Conservation (phyloP, 495 filamentous ascomycete genomes). For the Penicillium odoratum region DNA sequence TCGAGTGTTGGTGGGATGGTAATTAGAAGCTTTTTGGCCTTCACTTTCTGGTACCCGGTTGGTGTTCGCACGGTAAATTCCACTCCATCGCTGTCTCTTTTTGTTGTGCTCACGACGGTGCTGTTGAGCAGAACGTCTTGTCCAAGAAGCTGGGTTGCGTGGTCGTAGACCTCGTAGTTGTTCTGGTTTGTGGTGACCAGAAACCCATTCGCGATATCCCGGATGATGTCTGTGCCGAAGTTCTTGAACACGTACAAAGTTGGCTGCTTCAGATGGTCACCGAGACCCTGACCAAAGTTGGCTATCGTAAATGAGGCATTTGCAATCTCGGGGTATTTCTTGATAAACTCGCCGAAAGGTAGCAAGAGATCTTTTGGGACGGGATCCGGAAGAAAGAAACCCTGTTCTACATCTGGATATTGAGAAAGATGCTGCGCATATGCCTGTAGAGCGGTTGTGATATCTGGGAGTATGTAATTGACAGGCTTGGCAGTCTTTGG, state of each 20-base stretch:
- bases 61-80: conserved; percentile 36
- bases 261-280: conserved; percentile 35
- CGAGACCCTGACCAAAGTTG: conserved; percentile 35
- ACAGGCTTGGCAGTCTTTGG: conserved; percentile 42
- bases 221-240: conserved; percentile 23
- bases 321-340: conserved; percentile 40
- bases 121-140: conserved; percentile 32
- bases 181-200: conserved; percentile 30
- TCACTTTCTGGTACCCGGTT: conserved; percentile 34
- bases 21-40: conserved; percentile 47
- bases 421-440: conserved; percentile 42
- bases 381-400: conserved; percentile 48
- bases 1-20: conserved; percentile 40
- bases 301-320: conserved; percentile 27
- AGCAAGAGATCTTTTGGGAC: conserved; percentile 53
- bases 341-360: conserved; percentile 48
- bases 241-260: conserved; percentile 33
- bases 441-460: conserved; percentile 34
- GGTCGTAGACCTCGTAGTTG: conserved; percentile 44
- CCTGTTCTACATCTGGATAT: conserved; percentile 27
- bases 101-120: conserved; percentile 28
- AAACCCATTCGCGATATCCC: conserved; percentile 19
- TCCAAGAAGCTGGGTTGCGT: conserved; percentile 30
- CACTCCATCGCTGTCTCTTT: conserved; percentile 23
- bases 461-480: conserved; percentile 30